Evolutionary conservation across 2,329 filamentous ascomycete genomes (phyloP), one percentile per base, ranked within the genome.

Genomic region (Cercospora zeina): DNA sequence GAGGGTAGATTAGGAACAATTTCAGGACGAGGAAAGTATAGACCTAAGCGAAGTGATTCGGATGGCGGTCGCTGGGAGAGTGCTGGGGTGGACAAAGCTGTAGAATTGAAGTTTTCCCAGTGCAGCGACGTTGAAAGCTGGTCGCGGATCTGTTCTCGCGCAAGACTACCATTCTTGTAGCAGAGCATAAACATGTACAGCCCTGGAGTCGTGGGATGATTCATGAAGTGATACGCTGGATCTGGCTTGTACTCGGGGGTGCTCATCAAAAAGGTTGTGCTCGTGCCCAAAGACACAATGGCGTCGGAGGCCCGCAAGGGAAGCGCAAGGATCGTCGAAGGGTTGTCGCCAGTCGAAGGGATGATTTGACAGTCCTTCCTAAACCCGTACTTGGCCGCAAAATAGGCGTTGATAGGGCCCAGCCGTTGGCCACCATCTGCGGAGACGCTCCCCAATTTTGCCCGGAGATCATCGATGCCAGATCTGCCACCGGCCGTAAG

Each of bases 131-230:
- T 77, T 21, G 91, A 89, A 57, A 97, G 85, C 0, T 85, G 82
- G 73, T 99, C 91, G 59, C 95, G 89, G 65, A 97, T 86, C 71
- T 90, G 87, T 75, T 99, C 95, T 49, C 95, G 89, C 1, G 95
- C 93, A 1, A 97, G 86, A 1, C 92, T 92, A 69, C 95, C 95
- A 78, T 99, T 99, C 79, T 97, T 97, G 82, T 97, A 99, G 83
- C 95, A 99, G 36, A 99, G 86, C 95, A 99, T 99, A 78, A 99
- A 97, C 95, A 99, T 97, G 83, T 96, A 97, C 63, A 97, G 85
- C 1, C 90, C 91, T 0, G 87, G 80, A 0, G 91, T 96, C 49
- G 92, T 95, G 1, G 95, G 95, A 77, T 97, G 93, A 80, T 97
- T 96, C 85, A 97, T 96, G 82, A 97, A 96, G 80, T 99, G 95